Evolutionary conservation across 2,329 filamentous ascomycete genomes (phyloP).

Genomic region (Pezicula rhizophila): DNA sequence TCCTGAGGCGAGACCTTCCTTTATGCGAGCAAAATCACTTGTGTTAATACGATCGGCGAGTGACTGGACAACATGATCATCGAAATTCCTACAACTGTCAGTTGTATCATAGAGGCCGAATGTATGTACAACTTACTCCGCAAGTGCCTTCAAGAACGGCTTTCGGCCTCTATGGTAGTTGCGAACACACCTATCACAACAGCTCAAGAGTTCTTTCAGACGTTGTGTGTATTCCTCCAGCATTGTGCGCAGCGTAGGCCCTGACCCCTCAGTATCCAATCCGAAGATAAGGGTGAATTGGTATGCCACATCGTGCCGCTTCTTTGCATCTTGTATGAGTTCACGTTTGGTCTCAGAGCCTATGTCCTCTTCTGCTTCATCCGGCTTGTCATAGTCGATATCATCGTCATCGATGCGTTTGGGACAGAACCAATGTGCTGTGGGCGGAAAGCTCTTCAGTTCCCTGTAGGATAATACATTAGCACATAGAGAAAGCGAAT

Average conservation of each 20-base stretch:
- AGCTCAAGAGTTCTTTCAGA: slow-evolving; percentile 52
- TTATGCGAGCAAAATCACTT: slow-evolving; percentile 57
- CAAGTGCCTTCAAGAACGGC: slow-evolving; percentile 54
- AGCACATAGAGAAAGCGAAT: slow-evolving; percentile 1
- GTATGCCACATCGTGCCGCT: slow-evolving; percentile 56
- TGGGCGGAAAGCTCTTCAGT: slow-evolving; percentile 24
- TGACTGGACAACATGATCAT: slow-evolving; percentile 44
- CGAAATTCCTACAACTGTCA: slow-evolving; percentile 21
- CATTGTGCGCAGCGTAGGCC: slow-evolving; percentile 34
- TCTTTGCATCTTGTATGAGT: slow-evolving; percentile 48
- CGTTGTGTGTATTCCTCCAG: slow-evolving; percentile 52
- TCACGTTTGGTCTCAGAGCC: slow-evolving; percentile 43
- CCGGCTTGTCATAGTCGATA: slow-evolving; percentile 55
- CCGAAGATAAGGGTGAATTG: slow-evolving; percentile 65
- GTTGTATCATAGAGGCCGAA: neutral
- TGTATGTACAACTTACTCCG: slow-evolving; percentile 40
- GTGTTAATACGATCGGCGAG: slow-evolving; percentile 52
- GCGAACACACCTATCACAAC: slow-evolving; percentile 65
- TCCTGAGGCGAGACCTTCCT: slow-evolving; percentile 51
- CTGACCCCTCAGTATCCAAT: slow-evolving; percentile 54
- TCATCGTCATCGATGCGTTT: slow-evolving; percentile 55
- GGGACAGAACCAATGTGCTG: slow-evolving; percentile 63
- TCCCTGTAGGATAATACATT: slow-evolving; percentile 15
- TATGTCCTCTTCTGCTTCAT: slow-evolving; percentile 40
- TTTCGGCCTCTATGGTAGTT: slow-evolving; percentile 69